Conservation (phyloP, 306 rosid genomes). For the Erythrophleum fordii region DNA sequence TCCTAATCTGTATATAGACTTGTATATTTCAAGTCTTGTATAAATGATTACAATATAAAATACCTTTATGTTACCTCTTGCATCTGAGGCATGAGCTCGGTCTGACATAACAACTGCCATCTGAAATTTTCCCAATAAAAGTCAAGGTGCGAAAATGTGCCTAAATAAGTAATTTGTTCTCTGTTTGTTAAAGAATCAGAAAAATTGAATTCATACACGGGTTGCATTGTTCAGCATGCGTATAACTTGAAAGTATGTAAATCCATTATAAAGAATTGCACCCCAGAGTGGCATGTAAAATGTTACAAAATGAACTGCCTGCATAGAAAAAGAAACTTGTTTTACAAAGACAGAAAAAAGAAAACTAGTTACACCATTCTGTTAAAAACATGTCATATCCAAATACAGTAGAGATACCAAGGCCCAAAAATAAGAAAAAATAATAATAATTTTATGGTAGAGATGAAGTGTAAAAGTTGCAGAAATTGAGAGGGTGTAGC, state of each 20-base stretch:
- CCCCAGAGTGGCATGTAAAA: constrained; percentile 97
- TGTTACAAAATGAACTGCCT: constrained; percentile 90
- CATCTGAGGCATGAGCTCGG: constrained; percentile 64
- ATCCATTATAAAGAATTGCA: constrained; percentile 94
- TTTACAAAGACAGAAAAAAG: constrained; percentile 3
- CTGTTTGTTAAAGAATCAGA: constrained; percentile 13
- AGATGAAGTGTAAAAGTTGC: not conserved
- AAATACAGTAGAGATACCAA: not conserved
- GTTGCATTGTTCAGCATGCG: constrained; percentile 98
- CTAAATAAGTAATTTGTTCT: constrained; percentile 15
- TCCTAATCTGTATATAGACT: not conserved
- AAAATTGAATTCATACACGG: constrained; percentile 66
- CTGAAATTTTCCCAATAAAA: constrained; percentile 58
- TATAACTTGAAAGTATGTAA: constrained; percentile 86
- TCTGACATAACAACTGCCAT: constrained; percentile 95
- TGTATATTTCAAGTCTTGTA: constrained; percentile 14
- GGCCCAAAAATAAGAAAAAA: not conserved
- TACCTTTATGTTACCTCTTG: constrained; percentile 91
- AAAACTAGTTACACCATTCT: constrained; percentile 23
- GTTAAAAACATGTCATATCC: not conserved
- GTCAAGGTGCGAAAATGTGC: constrained; percentile 38
- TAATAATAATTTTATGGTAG: not conserved
- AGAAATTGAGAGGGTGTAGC: not conserved
- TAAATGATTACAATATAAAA: constrained; percentile 23
- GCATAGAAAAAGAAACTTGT: constrained; percentile 37